These are phyloP conservation scores for Cercospora sp. DNA, from an alignment of 2,329 filamentous ascomycete species.

Conservation along the genomic window DNA sequence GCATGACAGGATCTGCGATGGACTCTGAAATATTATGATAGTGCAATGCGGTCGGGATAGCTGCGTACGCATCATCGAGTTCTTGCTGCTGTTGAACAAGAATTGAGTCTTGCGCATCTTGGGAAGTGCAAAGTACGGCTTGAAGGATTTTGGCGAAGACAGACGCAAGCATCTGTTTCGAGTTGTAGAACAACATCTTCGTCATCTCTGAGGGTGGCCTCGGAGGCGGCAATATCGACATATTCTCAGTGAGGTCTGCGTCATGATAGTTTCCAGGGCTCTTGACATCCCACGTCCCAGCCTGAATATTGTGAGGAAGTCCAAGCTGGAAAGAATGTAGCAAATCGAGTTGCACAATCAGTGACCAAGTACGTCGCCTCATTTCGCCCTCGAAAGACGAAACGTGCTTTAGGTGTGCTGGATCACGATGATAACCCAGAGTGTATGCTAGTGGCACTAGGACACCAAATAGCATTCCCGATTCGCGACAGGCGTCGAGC, in stretches of 20 bases:
- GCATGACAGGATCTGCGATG: slow-evolving; percentile 52
- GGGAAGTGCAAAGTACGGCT: slow-evolving; percentile 33
- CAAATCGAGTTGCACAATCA: slow-evolving; percentile 44
- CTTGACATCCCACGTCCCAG: slow-evolving; percentile 43
- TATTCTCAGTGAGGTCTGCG: slow-evolving; percentile 41
- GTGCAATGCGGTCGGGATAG: slow-evolving; percentile 35
- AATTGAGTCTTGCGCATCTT: slow-evolving; percentile 5
- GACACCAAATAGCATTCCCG: slow-evolving; percentile 16
- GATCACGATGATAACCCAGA: slow-evolving; percentile 48
- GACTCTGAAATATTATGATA: slow-evolving; percentile 39
- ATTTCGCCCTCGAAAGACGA: slow-evolving; percentile 45
- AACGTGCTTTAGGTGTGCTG: slow-evolving; percentile 19
- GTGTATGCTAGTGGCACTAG: slow-evolving; percentile 18
- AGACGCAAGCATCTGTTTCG: slow-evolving; percentile 35
- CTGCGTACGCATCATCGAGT: slow-evolving; percentile 34
- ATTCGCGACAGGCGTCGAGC: slow-evolving; percentile 15
- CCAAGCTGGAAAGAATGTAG: slow-evolving; percentile 48
- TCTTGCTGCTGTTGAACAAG: slow-evolving; percentile 36
- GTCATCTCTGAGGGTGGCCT: slow-evolving; percentile 29
- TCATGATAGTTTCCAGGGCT: slow-evolving; percentile 47
- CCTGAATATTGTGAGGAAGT: slow-evolving; percentile 48
- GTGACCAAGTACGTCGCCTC: slow-evolving; percentile 46
- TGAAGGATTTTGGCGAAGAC: slow-evolving; percentile 39
- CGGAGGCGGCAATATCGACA: slow-evolving; percentile 38
- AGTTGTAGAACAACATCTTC: slow-evolving; percentile 34